Evolutionary conservation across 768 basidiomycete genomes (phyloP).

Genomic region (Lentinula raphanica): DNA sequence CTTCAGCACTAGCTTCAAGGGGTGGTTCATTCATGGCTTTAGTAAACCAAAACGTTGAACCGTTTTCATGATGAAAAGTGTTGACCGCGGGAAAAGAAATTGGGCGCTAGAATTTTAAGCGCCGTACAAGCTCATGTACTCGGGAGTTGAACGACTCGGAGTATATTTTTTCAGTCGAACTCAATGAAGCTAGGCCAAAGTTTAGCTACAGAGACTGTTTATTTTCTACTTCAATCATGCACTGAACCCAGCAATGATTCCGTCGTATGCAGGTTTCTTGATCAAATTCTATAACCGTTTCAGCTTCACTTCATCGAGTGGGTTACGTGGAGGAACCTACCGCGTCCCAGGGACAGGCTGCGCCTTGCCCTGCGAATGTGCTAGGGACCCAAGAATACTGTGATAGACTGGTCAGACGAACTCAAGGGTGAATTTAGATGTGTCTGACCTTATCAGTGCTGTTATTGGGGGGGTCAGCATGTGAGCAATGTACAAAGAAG

Average conservation of each 20-base stretch:
- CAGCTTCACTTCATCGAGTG: slow-evolving; percentile 26
- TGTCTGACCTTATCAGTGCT: slow-evolving; percentile 31
- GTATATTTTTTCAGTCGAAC: too few species aligned
- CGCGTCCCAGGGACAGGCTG: slow-evolving; percentile 33
- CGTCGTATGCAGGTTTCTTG: slow-evolving; percentile 34
- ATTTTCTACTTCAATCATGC: not conserved
- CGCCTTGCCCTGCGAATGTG: slow-evolving; percentile 32
- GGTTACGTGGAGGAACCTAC: slow-evolving; percentile 17
- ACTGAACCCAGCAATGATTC: slow-evolving; percentile 24
- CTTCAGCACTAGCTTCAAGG: not conserved
- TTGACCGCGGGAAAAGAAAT: not conserved
- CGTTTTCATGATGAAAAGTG: not conserved
- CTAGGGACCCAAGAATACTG: slow-evolving; percentile 38
- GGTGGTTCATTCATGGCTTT: not conserved
- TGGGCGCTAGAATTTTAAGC: not conserved
- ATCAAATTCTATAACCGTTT: slow-evolving; percentile 29
- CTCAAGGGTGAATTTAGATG: not conserved
- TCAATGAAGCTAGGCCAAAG: too few species aligned
- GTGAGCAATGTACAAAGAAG: not conserved
- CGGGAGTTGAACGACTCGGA: too few species aligned
- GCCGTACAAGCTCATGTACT: not conserved
- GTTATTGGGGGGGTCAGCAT: not conserved
- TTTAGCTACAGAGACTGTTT: not conserved
- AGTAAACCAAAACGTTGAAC: not conserved
- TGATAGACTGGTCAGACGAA: not conserved